phyloP scores from a whole-genome alignment of 2,329 filamentous ascomycete genomes.

The Pezicula radicicola region DNA sequence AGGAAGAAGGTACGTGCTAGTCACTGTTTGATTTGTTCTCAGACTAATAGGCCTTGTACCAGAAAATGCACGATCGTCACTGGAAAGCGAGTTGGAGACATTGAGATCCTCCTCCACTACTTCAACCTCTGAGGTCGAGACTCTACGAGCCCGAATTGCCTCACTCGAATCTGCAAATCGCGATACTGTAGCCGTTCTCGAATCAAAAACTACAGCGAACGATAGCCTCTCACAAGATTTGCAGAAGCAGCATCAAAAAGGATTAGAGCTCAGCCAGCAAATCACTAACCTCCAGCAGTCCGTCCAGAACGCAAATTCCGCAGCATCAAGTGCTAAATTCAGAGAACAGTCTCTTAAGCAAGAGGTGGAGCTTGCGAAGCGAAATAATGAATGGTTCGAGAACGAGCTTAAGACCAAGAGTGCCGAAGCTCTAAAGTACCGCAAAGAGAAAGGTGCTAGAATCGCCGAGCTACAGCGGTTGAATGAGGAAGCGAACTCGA shows the following conservation, averaged over 20 bases:
- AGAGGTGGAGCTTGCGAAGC: slow-evolving; percentile 83
- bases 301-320: slow-evolving; percentile 76
- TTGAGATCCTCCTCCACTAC: slow-evolving; percentile 73
- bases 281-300: slow-evolving; percentile 78
- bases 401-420: slow-evolving; percentile 87
- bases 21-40: not conserved
- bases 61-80: slow-evolving; percentile 73
- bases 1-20: slow-evolving; percentile 67
- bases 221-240: slow-evolving; percentile 84
- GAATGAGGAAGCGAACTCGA: slow-evolving; percentile 79
- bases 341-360: slow-evolving; percentile 87
- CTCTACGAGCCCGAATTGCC: slow-evolving; percentile 76
- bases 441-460: slow-evolving; percentile 90
- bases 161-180: slow-evolving; percentile 90
- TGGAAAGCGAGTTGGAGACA: slow-evolving; percentile 79
- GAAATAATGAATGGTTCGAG: slow-evolving; percentile 92
- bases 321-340: slow-evolving; percentile 80
- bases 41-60: slow-evolving; percentile 14
- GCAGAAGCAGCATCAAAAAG: slow-evolving; percentile 84
- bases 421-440: slow-evolving; percentile 81
- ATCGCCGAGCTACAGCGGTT: slow-evolving; percentile 85
- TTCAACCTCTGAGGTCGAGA: slow-evolving; percentile 71
- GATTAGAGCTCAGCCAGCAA: slow-evolving; percentile 78
- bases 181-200: slow-evolving; percentile 83
- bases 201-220: slow-evolving; percentile 84